These are phyloP conservation scores for Bonnemaisonia californica DNA, from an alignment of 31 red algal genomes.

Conservation along the genomic window DNA sequence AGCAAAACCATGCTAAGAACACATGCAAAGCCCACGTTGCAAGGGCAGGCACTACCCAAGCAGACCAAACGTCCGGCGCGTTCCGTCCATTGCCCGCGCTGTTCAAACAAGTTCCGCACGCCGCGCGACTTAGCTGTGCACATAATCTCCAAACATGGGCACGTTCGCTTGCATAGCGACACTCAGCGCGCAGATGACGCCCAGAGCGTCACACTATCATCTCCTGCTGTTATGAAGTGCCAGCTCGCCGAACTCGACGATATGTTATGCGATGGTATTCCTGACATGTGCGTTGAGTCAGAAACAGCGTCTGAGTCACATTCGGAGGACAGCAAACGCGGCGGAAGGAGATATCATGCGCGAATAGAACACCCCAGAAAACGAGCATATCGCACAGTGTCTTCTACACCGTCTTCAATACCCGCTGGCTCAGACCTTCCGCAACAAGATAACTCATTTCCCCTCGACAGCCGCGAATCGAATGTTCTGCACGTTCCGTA, in stretches of 20 bases:
- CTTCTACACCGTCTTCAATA: background rate
- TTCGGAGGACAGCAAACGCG: background rate
- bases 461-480: background rate
- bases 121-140: conserved; percentile 37
- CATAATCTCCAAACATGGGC: conserved; percentile 44
- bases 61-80: conserved; percentile 10
- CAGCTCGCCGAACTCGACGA: background rate
- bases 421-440: background rate
- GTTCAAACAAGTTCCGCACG: conserved; percentile 24
- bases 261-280: background rate
- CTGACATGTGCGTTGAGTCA: background rate
- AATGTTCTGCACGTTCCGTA: background rate
- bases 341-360: background rate
- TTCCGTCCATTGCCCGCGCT: conserved; percentile 26
- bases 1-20: background rate
- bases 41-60: background rate
- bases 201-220: conserved; percentile 28
- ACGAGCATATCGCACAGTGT: background rate
- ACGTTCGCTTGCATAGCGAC: background rate
- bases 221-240: conserved; percentile 11
- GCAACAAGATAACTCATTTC: background rate
- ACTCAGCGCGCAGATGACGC: conserved; percentile 18
- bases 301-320: background rate
- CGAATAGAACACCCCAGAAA: background rate
- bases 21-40: background rate